Evolutionary conservation across 2,329 filamentous ascomycete genomes (phyloP).

Genomic region (Aquanectria penicillioides): DNA sequence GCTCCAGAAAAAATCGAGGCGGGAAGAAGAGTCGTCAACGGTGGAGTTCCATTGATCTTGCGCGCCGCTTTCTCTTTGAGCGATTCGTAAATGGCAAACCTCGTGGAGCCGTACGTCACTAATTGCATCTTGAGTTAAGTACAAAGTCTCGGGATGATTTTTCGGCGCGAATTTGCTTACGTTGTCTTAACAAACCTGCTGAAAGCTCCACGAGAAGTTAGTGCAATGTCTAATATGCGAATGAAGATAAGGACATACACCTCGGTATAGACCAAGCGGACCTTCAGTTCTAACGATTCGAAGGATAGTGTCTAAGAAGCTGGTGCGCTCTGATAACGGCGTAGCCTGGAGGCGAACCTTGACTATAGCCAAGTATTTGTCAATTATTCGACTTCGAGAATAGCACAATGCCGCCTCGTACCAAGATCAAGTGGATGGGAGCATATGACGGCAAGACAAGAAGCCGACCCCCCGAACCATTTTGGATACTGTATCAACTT

Average conservation of each 20-base stretch:
- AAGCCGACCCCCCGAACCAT: conserved; percentile 26
- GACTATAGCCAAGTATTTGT: conserved; percentile 8
- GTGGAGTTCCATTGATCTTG: not conserved
- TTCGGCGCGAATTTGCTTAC: not conserved
- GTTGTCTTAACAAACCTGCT: conserved; percentile 19
- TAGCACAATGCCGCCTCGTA: too few relatives aligned
- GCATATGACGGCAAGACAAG: conserved; percentile 25
- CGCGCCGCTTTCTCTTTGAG: conserved; percentile 15
- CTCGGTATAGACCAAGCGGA: conserved; percentile 12
- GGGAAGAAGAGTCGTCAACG: conserved; percentile 14
- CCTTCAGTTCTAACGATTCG: conserved; percentile 21
- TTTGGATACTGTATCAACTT: conserved; percentile 20
- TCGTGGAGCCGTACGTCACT: conserved; percentile 26
- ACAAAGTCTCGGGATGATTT: not conserved
- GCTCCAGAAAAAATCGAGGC: conserved; percentile 19
- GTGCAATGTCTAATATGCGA: not conserved
- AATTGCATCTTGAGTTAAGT: not conserved
- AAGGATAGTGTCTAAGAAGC: conserved; percentile 1
- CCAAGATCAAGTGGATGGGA: conserved; percentile 27
- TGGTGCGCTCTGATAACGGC: conserved; percentile 16
- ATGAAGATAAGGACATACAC: conserved; percentile 1
- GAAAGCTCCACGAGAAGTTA: conserved; percentile 12
- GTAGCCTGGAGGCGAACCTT: conserved; percentile 24
- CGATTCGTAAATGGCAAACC: conserved; percentile 27
- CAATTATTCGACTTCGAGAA: not conserved